These are phyloP conservation scores for Bruguiera parviflora DNA, from an alignment of 345 rosid genomes.

Conservation along the genomic window DNA sequence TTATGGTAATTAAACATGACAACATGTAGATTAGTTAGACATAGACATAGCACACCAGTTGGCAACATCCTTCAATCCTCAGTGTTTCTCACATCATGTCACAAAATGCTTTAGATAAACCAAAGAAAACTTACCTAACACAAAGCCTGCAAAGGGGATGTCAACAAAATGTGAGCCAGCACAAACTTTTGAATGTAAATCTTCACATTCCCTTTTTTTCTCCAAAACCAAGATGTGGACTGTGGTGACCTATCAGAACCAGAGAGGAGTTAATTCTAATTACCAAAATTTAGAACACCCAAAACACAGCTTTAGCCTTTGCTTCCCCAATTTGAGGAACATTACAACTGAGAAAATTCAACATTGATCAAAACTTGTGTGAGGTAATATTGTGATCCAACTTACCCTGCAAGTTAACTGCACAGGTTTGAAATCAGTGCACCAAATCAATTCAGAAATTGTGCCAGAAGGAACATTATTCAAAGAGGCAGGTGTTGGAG, in stretches of 20 bases:
- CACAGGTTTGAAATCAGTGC: constrained; percentile 32
- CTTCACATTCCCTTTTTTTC: constrained; percentile 27
- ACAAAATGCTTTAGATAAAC: constrained; percentile 3
- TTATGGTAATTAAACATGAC: background rate
- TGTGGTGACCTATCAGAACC: constrained; percentile 55
- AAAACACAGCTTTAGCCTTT: background rate
- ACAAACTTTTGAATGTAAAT: constrained; percentile 21
- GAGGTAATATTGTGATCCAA: constrained; percentile 16
- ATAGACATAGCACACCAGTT: background rate
- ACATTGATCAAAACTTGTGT: background rate
- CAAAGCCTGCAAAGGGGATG: constrained; percentile 75
- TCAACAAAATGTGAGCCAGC: constrained; percentile 34
- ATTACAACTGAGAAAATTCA: background rate
- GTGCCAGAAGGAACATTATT: constrained; percentile 36
- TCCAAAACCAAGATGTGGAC: constrained; percentile 58
- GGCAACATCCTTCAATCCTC: background rate
- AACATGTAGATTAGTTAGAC: background rate
- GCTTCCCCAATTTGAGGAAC: background rate
- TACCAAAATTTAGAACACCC: constrained; percentile 4
- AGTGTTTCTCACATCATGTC: background rate
- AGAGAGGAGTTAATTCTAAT: constrained; percentile 10
- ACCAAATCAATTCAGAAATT: constrained; percentile 37
- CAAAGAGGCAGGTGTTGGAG: constrained; percentile 17
- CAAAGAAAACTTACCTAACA: constrained; percentile 56
- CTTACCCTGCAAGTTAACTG: constrained; percentile 61